phyloP scores from a whole-genome alignment of 192 early-diverging fungal genomes.

The Backusella psychrophila region DNA sequence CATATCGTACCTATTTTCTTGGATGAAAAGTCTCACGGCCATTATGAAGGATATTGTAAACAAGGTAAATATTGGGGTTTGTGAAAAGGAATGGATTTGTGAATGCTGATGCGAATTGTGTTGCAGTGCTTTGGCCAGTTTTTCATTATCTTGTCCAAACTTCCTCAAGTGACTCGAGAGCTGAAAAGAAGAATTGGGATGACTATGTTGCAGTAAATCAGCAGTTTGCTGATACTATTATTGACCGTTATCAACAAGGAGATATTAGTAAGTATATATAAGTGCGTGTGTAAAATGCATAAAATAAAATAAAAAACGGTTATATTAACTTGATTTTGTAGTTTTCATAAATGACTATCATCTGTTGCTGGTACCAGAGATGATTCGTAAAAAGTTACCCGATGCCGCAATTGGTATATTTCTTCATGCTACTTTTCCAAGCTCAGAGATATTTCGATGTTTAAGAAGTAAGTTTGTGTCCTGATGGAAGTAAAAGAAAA shows the following conservation, averaged over 20 bases:
- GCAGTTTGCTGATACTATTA: conserved; percentile 74
- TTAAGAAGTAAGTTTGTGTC: conserved; percentile 56
- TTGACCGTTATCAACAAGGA: conserved; percentile 67
- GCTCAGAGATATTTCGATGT: conserved; percentile 95
- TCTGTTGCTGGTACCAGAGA: conserved; percentile 85
- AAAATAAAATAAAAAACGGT: background rate
- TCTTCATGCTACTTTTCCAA: conserved; percentile 95
- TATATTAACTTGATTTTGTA: conserved; percentile 24
- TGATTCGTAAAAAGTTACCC: conserved; percentile 83
- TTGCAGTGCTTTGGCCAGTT: conserved; percentile 87
- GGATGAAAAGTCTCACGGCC: conserved; percentile 73
- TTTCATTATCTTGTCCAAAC: conserved; percentile 94
- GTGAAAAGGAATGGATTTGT: no score
- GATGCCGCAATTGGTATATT: conserved; percentile 92
- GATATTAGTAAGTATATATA: conserved; percentile 63
- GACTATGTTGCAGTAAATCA: conserved; percentile 84
- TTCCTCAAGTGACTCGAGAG: conserved; percentile 60
- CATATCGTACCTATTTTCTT: conserved; percentile 81
- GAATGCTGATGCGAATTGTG: no score
- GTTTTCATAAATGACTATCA: conserved; percentile 99
- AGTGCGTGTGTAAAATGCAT: background rate
- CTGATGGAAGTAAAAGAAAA: background rate
- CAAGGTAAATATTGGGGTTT: conserved; percentile 46
- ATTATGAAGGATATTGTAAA: conserved; percentile 99
- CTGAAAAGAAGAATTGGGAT: conserved; percentile 68